Evolutionary conservation across 345 rosid genomes (phyloP), one percentile per base, ranked within the genome.

Genomic region (Salix viminalis): DNA sequence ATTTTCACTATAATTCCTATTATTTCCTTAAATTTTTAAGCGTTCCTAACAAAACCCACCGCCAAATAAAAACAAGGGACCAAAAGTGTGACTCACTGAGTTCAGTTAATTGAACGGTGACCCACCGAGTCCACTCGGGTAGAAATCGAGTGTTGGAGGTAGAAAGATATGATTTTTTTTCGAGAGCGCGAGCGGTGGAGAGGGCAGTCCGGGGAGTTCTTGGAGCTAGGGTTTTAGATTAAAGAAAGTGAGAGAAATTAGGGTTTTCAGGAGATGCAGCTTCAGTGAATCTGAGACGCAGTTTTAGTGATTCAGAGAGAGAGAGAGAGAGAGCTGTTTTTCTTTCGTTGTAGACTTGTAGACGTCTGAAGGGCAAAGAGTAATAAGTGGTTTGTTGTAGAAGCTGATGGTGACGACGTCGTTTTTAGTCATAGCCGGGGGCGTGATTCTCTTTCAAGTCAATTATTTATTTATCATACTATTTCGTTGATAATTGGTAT

Each of bases 11-110:
- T 92, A 77, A 61, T 91, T 84, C 72, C 88, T 90, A 76, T 87
- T 89, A 46, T 83, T 89, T 34, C 82, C 80, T 37, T 94, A 94
- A 97, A 92, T 94, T 79, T 72, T 76, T 77, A 85, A 85, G 80
- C 83, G 79, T 80, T 68, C 79, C 80, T 46, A 18, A 26, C 36
- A 18, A 7, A 64, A n/a, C 28, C 30, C 37, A 39, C 30, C 69
- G 23, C 12, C 44, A 21, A 21, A 54, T 2, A 54, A 21, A 56
- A n/a, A 23, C 11, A 4, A 24, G 23, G 64, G 14, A 4, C 64
- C 11, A 64, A 44, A 54, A 58, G 34, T 34, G 24, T 8, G 64
- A 23, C 12, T 58, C 15, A n/a, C 64, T 10, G 28, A 58, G 64
- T 23, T 23, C 64, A 58, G 28, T n/a, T 10, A 58, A 58, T 9